phyloP scores from a whole-genome alignment of 129 eudicot genomes.

The Scalesia atractyloides region DNA sequence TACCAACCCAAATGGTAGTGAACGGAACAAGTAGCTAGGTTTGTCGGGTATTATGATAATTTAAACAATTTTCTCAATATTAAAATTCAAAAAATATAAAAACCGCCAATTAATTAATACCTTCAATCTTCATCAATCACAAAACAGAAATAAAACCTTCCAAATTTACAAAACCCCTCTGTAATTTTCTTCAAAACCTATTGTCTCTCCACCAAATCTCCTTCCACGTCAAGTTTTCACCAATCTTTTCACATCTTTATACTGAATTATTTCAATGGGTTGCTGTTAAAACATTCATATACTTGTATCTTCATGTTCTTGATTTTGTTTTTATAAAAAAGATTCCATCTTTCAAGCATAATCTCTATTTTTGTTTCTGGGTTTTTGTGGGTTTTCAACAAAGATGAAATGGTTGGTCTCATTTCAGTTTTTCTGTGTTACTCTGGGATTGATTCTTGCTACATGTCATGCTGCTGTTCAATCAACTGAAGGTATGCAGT shows the following conservation, averaged over 20 bases:
- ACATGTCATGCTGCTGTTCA: constrained; percentile 62
- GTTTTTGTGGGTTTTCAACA: constrained; percentile 20
- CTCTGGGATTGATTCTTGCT: constrained; percentile 49
- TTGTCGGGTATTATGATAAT: neutral
- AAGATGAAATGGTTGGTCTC: constrained; percentile 47
- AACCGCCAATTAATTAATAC: constrained; percentile 30
- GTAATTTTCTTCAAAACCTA: constrained; percentile 21
- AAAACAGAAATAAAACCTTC: constrained; percentile 26
- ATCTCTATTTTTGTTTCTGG: constrained; percentile 2
- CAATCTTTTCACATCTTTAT: constrained; percentile 15
- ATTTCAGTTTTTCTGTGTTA: constrained; percentile 44
- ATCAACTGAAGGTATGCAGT: constrained; percentile 60
- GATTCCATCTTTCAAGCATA: constrained; percentile 15
- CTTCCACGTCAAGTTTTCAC: constrained; percentile 54
- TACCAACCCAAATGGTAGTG: no score
- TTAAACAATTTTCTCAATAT: neutral
- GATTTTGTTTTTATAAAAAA: constrained; percentile 17
- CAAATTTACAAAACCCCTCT: constrained; percentile 13
- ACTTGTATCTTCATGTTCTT: constrained; percentile 29
- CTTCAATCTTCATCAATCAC: neutral
- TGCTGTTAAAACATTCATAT: constrained; percentile 37
- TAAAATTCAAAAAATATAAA: constrained; percentile 10
- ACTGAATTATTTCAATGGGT: constrained; percentile 39
- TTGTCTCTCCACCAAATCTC: neutral
- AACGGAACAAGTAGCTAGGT: no score